Percentiles rank a stretch among this genome's conserved stretches.
Conservation (phyloP, 108 stramenopile species). For the Skeletonema marinoi region DNA sequence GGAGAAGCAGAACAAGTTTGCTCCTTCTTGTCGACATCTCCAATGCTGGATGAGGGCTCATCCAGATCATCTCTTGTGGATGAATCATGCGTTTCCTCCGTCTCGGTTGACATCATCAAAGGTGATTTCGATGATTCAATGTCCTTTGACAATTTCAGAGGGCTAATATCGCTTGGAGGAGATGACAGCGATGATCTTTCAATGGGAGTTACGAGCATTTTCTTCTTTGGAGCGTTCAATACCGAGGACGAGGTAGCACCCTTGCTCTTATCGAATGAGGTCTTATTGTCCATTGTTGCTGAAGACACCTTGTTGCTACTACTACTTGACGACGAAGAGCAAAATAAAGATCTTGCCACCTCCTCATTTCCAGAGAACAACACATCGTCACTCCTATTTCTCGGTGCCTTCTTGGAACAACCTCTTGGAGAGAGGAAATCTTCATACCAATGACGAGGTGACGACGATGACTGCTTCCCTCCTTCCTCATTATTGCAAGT, state of each 20-base stretch:
- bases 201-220: not conserved
- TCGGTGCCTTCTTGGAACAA: not conserved
- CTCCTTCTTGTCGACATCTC: not conserved
- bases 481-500: not conserved
- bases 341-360: not conserved
- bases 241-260: not conserved
- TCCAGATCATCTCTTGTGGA: not conserved
- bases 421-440: constrained; percentile 31
- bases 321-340: not conserved
- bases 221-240: not conserved
- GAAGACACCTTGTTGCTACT: not conserved
- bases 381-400: not conserved
- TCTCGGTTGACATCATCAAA: not conserved
- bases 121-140: not conserved
- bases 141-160: not conserved
- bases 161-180: not conserved
- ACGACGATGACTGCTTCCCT: not conserved
- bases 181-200: not conserved
- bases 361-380: not conserved
- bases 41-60: not conserved
- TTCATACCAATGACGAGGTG: constrained; percentile 41
- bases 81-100: not conserved
- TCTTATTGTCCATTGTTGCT: not conserved
- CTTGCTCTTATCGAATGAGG: not conserved
- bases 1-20: not conserved